Percentiles rank a stretch among this genome's conserved stretches.
Conservation (phyloP, 2,329 filamentous ascomycete species). For the Neofusicoccum umdonicola region DNA sequence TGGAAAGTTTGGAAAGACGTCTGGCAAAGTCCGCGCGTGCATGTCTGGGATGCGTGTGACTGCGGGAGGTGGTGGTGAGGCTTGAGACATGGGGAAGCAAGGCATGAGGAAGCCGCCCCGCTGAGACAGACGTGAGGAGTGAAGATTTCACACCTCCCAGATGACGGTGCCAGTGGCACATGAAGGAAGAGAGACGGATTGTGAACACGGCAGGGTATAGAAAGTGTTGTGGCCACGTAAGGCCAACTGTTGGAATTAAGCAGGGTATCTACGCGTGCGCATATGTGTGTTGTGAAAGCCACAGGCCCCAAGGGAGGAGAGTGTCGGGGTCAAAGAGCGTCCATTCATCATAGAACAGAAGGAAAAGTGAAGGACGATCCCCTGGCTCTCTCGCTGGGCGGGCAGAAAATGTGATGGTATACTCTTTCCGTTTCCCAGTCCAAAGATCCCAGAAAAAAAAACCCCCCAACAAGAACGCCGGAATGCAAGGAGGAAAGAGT, state of each 20-base stretch:
- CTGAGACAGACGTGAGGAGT: no score
- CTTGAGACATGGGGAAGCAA: no score
- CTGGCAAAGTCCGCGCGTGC: neutral
- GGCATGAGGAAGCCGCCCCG: no score
- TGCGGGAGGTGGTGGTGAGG: no score
- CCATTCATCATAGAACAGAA: neutral
- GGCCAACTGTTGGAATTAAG: neutral
- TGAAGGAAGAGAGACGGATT: no score
- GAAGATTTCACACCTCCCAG: neutral
- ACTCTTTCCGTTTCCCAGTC: neutral
- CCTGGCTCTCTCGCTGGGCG: neutral
- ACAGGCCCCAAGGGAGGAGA: neutral
- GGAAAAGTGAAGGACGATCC: neutral
- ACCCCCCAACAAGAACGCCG: neutral
- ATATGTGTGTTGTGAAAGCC: neutral
- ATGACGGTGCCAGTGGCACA: no score
- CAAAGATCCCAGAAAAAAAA: neutral
- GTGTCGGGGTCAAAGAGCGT: neutral
- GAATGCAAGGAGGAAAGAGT: neutral
- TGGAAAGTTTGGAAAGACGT: no score
- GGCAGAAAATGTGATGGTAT: neutral
- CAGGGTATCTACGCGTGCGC: constrained; percentile 2
- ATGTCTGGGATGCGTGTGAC: neutral
- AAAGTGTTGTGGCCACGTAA: no score
- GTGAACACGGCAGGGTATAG: neutral